Evolutionary conservation across 108 stramenopile species (phyloP).

Genomic region (Epithemia pelagica): DNA sequence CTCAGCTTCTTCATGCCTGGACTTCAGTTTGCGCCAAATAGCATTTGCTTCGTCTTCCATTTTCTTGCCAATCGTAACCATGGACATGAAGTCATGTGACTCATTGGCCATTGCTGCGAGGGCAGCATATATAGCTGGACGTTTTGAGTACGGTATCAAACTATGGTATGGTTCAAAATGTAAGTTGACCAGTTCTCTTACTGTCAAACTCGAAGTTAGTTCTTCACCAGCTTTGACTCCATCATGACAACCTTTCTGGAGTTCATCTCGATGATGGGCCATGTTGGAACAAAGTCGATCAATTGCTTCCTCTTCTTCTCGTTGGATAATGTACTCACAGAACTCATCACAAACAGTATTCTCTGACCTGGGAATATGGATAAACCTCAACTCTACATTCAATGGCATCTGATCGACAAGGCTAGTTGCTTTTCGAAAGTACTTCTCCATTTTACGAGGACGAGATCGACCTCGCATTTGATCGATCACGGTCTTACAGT

Average conservation of each 20-base stretch:
- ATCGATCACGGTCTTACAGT: conserved; percentile 71
- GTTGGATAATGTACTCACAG: conserved; percentile 22
- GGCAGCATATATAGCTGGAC: not conserved
- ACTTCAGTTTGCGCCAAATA: not conserved
- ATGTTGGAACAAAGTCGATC: not conserved
- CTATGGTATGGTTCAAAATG: not conserved
- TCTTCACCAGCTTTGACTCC: not conserved
- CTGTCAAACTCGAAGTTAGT: no score
- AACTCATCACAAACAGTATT: conserved; percentile 50
- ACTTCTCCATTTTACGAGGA: conserved; percentile 46
- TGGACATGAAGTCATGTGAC: not conserved
- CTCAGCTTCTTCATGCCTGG: not conserved
- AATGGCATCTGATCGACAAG: not conserved
- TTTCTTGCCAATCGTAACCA: not conserved
- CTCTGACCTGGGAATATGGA: conserved; percentile 45
- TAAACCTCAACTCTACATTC: conserved; percentile 21
- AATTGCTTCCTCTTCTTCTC: not conserved
- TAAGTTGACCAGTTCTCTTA: not conserved
- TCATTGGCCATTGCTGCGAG: not conserved
- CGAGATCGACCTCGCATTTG: conserved; percentile 42
- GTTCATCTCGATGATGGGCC: not conserved
- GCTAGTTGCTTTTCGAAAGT: conserved; percentile 20
- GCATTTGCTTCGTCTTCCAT: not conserved
- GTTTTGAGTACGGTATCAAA: conserved; percentile 6
- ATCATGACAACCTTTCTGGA: not conserved